Percentiles rank a stretch among this genome's conserved stretches.
These are phyloP conservation scores for Aspergillus tubingensis DNA, from an alignment of 2,329 filamentous ascomycete genomes.

Conservation along the genomic window DNA sequence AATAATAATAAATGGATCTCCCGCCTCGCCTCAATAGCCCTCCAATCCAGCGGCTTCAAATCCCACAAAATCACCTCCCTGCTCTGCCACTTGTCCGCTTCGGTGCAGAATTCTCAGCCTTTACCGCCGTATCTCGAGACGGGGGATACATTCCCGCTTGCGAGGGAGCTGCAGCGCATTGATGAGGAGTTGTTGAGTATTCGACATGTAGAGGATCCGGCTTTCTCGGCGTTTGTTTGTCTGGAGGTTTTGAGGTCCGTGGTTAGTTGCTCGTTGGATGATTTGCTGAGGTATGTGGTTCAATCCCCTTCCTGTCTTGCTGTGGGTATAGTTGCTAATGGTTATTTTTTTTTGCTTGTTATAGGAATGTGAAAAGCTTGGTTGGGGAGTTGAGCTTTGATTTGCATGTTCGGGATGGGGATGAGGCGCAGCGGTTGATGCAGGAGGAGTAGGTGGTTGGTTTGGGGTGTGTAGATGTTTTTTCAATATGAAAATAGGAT, in stretches of 20 bases:
- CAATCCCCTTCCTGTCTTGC: no score
- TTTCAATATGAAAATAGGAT: no score
- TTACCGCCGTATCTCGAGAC: slow-evolving; percentile 68
- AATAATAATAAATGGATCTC: slow-evolving; percentile 56
- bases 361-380: slow-evolving; percentile 30
- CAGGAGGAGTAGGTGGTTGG: neutral
- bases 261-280: slow-evolving; percentile 31
- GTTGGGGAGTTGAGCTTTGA: slow-evolving; percentile 39
- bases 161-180: slow-evolving; percentile 57
- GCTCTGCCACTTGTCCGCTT: slow-evolving; percentile 67
- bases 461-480: no score
- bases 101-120: slow-evolving; percentile 64
- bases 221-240: slow-evolving; percentile 72
- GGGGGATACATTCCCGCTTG: slow-evolving; percentile 62
- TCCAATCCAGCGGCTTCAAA: slow-evolving; percentile 58
- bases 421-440: slow-evolving; percentile 17
- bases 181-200: slow-evolving; percentile 62
- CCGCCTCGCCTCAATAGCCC: slow-evolving; percentile 59
- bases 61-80: slow-evolving; percentile 53
- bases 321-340: no score
- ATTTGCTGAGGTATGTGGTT: slow-evolving; percentile 30
- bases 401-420: slow-evolving; percentile 14
- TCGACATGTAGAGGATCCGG: slow-evolving; percentile 66
- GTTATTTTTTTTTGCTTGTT: no score
- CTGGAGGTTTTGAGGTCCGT: slow-evolving; percentile 58